Base-by-base conservation (phyloP, 2,329 filamentous ascomycete genomes). In the Ophiostoma angusticollis region DNA sequence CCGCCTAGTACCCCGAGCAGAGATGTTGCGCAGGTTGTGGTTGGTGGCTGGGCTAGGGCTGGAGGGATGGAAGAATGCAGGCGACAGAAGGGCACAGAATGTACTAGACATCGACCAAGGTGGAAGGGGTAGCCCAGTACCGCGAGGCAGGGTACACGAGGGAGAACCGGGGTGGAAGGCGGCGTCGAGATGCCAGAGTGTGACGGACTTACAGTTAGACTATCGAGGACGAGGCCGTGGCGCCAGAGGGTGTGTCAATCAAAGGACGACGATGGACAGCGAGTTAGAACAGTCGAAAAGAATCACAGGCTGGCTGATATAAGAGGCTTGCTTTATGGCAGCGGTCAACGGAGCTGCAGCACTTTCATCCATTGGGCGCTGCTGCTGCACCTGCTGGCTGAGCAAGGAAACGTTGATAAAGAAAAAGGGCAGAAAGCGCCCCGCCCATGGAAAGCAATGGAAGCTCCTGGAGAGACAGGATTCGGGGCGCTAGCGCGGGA, bases 381-480 rank as follows among this genome's bases (percentile, higher is more conserved):
- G n/a, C n/a, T n/a, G n/a, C n/a, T n/a, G n/a, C n/a, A n/a, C n/a
- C n/a, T n/a, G n/a, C n/a, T n/a, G n/a, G n/a, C 16, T 11, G 36
- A 36, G 36, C 22, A 24, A 28, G 31, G 21, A 32, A 25, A 24
- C 25, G 32, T 22, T 23, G 16, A 34, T 3, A 28, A 37, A 42
- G 35, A 17, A 30, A 27, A 35, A 17, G 32, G 9, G 36, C 31
- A 27, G 12, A 6, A 35, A 19, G 19, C 13, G 47, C 47, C 45
- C 47, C 47, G 45, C 47, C 41, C 39, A 47, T 49, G 45, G 46
- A 47, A 47, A 42, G 46, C 42, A 40, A 49, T 49, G 47, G 45
- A 49, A 49, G 44, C 40, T 47, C 38, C 39, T 49, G 36, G 40
- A 47, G 42, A 36, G 42, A 42, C 40, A 42, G 45, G 32, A 17